phyloP scores from a whole-genome alignment of 441 rosid genomes.

The Rhodomyrtus psidioides region DNA sequence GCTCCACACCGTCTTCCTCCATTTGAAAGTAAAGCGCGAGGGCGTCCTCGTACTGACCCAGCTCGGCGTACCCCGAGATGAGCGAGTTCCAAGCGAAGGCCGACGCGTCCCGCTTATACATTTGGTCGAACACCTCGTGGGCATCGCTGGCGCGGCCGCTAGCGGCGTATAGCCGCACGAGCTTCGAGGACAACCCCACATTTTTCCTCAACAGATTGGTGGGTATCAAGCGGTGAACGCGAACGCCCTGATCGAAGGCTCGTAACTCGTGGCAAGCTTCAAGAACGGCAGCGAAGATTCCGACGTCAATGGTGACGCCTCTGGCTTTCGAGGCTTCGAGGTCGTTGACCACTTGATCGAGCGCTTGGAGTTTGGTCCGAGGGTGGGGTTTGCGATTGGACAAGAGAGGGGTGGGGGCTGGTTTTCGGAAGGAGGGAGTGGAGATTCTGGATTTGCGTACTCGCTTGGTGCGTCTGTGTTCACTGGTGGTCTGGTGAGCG shows the following conservation, averaged over 20 bases:
- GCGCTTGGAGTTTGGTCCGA: slow-evolving; percentile 49
- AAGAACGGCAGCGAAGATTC: slow-evolving; percentile 59
- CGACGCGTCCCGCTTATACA: slow-evolving; percentile 38
- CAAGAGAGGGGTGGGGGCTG: slow-evolving; percentile 51
- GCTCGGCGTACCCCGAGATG: slow-evolving; percentile 63
- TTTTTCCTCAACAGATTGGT: slow-evolving; percentile 36
- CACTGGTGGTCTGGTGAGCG: slow-evolving; percentile 17
- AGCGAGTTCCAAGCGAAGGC: slow-evolving; percentile 95
- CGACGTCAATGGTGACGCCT: slow-evolving; percentile 44
- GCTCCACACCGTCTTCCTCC: slow-evolving; percentile 76
- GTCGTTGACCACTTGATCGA: slow-evolving; percentile 44
- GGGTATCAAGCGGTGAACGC: slow-evolving; percentile 59
- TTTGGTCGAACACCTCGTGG: slow-evolving; percentile 76
- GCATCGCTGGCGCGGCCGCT: slow-evolving; percentile 55
- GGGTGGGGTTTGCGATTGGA: slow-evolving; percentile 16
- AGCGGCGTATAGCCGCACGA: slow-evolving; percentile 53
- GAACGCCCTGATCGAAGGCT: slow-evolving; percentile 46
- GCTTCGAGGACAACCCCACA: slow-evolving; percentile 51
- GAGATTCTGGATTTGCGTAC: not conserved
- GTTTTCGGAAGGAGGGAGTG: slow-evolving; percentile 27
- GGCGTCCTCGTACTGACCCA: slow-evolving; percentile 67
- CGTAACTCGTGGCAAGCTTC: slow-evolving; percentile 59
- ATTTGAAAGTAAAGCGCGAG: slow-evolving; percentile 83
- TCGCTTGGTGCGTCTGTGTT: not conserved
- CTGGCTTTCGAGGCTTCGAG: slow-evolving; percentile 43